Evolutionary conservation across 768 basidiomycete species (phyloP).

Genomic region (Tulasnella calospora): DNA sequence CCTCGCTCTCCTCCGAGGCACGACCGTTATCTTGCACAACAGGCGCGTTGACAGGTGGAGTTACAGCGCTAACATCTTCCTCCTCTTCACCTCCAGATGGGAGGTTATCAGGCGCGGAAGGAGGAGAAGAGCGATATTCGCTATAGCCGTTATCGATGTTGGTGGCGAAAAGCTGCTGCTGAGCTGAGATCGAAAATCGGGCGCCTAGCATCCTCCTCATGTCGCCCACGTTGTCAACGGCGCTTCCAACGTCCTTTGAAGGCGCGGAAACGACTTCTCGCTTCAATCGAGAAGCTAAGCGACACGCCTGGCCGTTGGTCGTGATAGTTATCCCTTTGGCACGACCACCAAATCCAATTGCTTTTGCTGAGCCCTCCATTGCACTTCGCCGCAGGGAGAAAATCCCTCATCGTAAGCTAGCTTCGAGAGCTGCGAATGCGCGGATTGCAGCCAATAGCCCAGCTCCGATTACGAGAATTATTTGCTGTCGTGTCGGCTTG

Average conservation of each 20-base stretch:
- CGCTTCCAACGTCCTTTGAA: slow-evolving; percentile 64
- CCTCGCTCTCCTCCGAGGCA: slow-evolving; percentile 22
- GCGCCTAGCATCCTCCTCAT: slow-evolving; percentile 48
- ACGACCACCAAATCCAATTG: slow-evolving; percentile 42
- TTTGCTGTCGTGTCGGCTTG: slow-evolving; percentile 45
- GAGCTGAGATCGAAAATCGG: background rate
- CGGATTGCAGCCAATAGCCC: slow-evolving; percentile 79
- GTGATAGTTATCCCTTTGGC: slow-evolving; percentile 48
- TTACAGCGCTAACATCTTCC: slow-evolving; percentile 30
- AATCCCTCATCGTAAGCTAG: slow-evolving; percentile 57
- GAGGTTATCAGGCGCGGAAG: slow-evolving; percentile 31
- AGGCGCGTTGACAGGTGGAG: slow-evolving; percentile 36
- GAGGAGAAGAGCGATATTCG: slow-evolving; percentile 14
- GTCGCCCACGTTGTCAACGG: slow-evolving; percentile 66
- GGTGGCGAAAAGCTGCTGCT: slow-evolving; percentile 38
- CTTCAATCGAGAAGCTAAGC: slow-evolving; percentile 71
- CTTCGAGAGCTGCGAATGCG: slow-evolving; percentile 75
- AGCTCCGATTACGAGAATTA: slow-evolving; percentile 69
- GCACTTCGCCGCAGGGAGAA: slow-evolving; percentile 64
- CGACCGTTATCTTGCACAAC: slow-evolving; percentile 8
- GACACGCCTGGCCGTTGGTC: slow-evolving; percentile 87
- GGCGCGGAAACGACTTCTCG: slow-evolving; percentile 76
- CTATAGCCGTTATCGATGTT: background rate
- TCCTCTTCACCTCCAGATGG: slow-evolving; percentile 40
- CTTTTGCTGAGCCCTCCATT: slow-evolving; percentile 52